Evolutionary conservation across 176 grass and related monocot genomes (phyloP).

Genomic region (Raddia distichophylla): DNA sequence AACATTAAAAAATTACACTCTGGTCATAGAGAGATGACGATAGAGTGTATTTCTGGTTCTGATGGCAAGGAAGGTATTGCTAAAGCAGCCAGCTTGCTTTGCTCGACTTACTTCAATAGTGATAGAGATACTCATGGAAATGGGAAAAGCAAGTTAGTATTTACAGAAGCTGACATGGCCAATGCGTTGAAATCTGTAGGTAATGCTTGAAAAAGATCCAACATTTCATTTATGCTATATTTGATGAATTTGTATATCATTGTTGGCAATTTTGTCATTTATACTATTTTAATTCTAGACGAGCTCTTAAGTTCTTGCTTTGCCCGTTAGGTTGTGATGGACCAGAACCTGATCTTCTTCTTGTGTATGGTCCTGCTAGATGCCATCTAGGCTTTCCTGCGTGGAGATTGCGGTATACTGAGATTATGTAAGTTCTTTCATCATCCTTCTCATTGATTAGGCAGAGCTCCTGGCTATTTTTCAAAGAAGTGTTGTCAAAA

Average conservation of each 20-base stretch:
- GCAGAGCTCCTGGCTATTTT: not conserved
- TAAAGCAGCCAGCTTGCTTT: slow-evolving; percentile 91
- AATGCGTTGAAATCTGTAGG: slow-evolving; percentile 73
- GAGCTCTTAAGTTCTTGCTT: slow-evolving; percentile 31
- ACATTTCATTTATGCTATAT: slow-evolving; percentile 5
- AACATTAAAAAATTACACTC: slow-evolving; percentile 43
- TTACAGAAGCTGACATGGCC: slow-evolving; percentile 70
- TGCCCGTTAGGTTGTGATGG: slow-evolving; percentile 68
- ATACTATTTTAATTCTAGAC: not conserved
- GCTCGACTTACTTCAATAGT: slow-evolving; percentile 50
- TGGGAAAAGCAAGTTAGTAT: slow-evolving; percentile 38
- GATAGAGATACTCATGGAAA: slow-evolving; percentile 34
- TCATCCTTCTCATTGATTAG: not conserved
- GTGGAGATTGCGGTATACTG: slow-evolving; percentile 94
- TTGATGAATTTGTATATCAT: slow-evolving; percentile 32
- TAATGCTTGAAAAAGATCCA: slow-evolving; percentile 35
- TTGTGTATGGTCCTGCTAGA: slow-evolving; percentile 80
- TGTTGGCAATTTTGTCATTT: slow-evolving; percentile 24
- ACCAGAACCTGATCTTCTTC: slow-evolving; percentile 88
- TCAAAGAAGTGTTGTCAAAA: not conserved
- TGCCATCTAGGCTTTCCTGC: slow-evolving; percentile 95
- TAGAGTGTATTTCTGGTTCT: slow-evolving; percentile 75
- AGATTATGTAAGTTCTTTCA: slow-evolving; percentile 78
- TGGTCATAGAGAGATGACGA: slow-evolving; percentile 49
- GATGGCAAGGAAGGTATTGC: slow-evolving; percentile 87